Percentiles rank a stretch among this genome's conserved stretches.
phyloP scores from a whole-genome alignment of 306 rosid species.

The Castanea sativa region DNA sequence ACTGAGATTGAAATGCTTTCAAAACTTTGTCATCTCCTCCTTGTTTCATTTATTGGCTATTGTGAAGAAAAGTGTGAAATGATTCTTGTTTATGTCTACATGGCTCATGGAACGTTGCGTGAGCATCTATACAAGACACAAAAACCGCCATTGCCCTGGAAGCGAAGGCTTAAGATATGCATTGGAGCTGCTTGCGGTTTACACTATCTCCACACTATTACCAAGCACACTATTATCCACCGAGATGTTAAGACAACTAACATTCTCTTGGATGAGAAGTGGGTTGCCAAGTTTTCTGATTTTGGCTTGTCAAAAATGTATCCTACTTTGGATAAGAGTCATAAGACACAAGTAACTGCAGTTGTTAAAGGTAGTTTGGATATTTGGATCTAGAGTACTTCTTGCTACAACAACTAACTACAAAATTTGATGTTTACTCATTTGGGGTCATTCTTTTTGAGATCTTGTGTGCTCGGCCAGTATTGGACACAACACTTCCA shows the following conservation, averaged over 20 bases:
- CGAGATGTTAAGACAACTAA: conserved; percentile 95
- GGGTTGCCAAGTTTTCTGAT: conserved; percentile 97
- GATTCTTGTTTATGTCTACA: conserved; percentile 91
- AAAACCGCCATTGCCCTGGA: conserved; percentile 10
- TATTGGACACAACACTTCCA: conserved; percentile 41
- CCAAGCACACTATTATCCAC: conserved; percentile 91
- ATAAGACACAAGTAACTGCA: background rate
- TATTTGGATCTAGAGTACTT: conserved; percentile 57
- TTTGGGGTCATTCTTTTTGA: conserved; percentile 56
- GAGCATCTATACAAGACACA: conserved; percentile 96
- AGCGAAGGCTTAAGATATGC: conserved; percentile 81
- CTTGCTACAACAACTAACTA: conserved; percentile 47
- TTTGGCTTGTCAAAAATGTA: conserved; percentile 35
- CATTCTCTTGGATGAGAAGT: conserved; percentile 90
- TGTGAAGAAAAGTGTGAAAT: conserved; percentile 92
- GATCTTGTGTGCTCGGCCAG: conserved; percentile 58
- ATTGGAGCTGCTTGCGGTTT: conserved; percentile 8
- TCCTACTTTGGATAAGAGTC: too few species aligned
- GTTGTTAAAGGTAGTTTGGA: conserved; percentile 55
- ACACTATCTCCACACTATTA: conserved; percentile 75
- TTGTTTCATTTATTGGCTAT: conserved; percentile 85
- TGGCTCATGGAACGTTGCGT: conserved; percentile 89
- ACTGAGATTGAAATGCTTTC: conserved; percentile 99
- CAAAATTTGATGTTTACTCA: conserved; percentile 56
- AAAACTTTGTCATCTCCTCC: conserved; percentile 90